Conservation (phyloP, 495 filamentous ascomycete species). For the Neurospora intermedia region DNA sequence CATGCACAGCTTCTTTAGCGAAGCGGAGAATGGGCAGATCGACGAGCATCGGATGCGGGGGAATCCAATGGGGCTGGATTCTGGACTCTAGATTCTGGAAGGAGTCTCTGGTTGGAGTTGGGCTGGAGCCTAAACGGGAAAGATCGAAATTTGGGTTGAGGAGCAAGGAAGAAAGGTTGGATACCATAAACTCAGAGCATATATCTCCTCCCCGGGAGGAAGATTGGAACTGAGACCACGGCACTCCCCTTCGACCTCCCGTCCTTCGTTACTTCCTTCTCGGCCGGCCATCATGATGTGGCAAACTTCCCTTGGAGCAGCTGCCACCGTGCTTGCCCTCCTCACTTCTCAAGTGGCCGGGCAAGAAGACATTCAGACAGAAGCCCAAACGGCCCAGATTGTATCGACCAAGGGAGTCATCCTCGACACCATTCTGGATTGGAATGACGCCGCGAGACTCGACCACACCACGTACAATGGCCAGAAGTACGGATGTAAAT, state of each 20-base stretch:
- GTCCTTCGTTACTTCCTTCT: neutral
- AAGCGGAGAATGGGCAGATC: neutral
- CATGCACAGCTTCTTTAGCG: neutral
- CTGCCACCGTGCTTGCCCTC: neutral
- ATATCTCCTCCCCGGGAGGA: neutral
- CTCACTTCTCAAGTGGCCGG: neutral
- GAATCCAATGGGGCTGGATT: neutral
- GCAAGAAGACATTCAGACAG: neutral
- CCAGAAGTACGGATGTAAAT: constrained; percentile 24
- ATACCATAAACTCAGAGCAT: neutral
- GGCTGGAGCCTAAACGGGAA: neutral
- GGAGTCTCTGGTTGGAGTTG: neutral
- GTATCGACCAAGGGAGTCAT: neutral
- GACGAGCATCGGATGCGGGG: neutral
- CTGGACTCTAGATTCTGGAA: neutral
- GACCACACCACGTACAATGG: constrained; percentile 5
- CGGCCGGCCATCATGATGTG: neutral
- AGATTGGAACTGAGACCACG: neutral
- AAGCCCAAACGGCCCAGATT: neutral
- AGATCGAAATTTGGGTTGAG: neutral
- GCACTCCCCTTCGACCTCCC: neutral
- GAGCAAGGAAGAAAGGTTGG: neutral
- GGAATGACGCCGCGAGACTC: constrained; percentile 4
- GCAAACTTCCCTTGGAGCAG: neutral
- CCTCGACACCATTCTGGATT: constrained; percentile 15